A percentile compares a stretch with the other conserved stretches of the same genome.
These are phyloP conservation scores for Pseudogymnoascus sp. DNA, from an alignment of 2,329 filamentous ascomycete species.

Conservation along the genomic window DNA sequence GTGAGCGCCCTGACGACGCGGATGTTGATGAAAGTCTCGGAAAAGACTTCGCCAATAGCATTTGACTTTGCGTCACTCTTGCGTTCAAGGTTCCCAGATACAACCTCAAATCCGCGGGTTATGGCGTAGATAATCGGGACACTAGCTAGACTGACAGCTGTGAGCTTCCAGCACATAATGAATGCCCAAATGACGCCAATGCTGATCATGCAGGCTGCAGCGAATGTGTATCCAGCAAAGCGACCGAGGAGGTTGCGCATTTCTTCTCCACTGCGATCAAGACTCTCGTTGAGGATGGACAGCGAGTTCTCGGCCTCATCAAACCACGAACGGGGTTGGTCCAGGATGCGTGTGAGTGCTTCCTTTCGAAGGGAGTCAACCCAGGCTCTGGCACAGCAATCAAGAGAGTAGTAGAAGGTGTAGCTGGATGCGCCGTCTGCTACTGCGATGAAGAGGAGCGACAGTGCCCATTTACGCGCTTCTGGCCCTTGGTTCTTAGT, in stretches of 20 bases:
- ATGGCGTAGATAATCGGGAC: constrained; percentile 60
- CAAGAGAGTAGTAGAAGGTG: constrained; percentile 62
- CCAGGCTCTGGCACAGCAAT: constrained; percentile 58
- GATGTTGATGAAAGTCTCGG: constrained; percentile 72
- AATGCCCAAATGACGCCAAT: constrained; percentile 72
- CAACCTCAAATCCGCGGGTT: constrained; percentile 56
- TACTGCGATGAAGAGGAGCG: constrained; percentile 60
- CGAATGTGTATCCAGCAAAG: constrained; percentile 64
- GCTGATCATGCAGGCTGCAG: constrained; percentile 58
- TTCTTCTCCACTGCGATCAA: constrained; percentile 80
- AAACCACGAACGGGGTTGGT: constrained; percentile 75
- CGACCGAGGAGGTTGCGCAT: constrained; percentile 75
- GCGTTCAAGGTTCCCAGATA: constrained; percentile 66
- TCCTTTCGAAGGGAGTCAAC: constrained; percentile 61
- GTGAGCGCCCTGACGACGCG: constrained; percentile 69
- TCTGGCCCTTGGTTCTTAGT: constrained; percentile 24
- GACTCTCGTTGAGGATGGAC: constrained; percentile 56
- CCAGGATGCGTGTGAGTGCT: constrained; percentile 62
- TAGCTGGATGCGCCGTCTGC: constrained; percentile 61
- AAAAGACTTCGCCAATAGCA: constrained; percentile 54
- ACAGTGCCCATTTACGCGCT: constrained; percentile 54
- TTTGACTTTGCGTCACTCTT: constrained; percentile 58
- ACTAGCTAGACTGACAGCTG: constrained; percentile 65
- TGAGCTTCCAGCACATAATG: constrained; percentile 69
- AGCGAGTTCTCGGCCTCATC: constrained; percentile 59